Evolutionary conservation across 768 basidiomycete species (phyloP), one percentile per base, ranked within the genome.

Genomic region (Dentipellis sp.): DNA sequence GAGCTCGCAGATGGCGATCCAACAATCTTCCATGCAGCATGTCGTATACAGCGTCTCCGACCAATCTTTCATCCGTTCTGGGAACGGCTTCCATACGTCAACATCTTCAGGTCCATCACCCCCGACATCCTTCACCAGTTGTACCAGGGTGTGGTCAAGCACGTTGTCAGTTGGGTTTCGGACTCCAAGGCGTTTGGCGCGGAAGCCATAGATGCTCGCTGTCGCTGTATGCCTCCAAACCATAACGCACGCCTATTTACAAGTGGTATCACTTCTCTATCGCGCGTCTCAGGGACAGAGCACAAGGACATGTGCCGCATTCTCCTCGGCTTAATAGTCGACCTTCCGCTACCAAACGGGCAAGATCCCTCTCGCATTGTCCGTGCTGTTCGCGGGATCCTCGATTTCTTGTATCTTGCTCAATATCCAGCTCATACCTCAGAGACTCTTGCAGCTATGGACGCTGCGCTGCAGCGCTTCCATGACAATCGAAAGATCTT

Each of bases 241-340:
- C 69, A 72, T 56, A 55, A 68, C 37, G 55, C 72, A 16, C 64
- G 62, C 1, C 35, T 62, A 2, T 74, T 74, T 54, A 42, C 56
- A 10, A 68, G 68, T 29, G 74, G 74, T 10, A 73, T 74, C 45
- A 57, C 59, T 2, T 45, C 48, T 16, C 61, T 74, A 3, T 65
- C 66, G 4, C 63, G 62, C 55, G 75, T 73, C 72, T 76, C 76
- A 0, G 77, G 77, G 1, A 67, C 60, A 0, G 75, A 79, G 59
- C 67, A 72, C 54, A 75, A 75, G 52, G 63, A 67, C n/a, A 67
- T 68, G 57, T 55, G 54, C 54, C 29, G 36, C 2, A 2, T 49
- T 12, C 17, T 55, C n/a, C 48, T 55, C 2, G 48, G 54, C 16
- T 21, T 49, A 29, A 38, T 56, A n/a, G 4, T 50, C 1, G 55